Evolutionary conservation across 495 filamentous ascomycete genomes (phyloP).

Genomic region (Xylaria sp.): DNA sequence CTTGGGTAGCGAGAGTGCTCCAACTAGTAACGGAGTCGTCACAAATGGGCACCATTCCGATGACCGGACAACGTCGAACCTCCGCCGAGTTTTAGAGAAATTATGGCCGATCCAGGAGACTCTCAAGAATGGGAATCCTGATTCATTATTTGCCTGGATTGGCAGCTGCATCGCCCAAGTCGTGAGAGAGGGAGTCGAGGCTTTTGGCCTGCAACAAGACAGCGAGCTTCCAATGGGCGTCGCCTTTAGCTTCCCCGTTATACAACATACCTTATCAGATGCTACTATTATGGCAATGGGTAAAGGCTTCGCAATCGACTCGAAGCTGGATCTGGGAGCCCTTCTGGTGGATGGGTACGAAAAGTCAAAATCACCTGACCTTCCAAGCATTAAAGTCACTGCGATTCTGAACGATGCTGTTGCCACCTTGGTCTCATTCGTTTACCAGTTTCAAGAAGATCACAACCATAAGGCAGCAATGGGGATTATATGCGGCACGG

Average conservation of each 20-base stretch:
- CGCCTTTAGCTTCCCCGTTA: conserved; percentile 87
- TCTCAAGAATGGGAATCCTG: conserved; percentile 77
- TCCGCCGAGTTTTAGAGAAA: conserved; percentile 68
- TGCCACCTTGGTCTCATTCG: conserved; percentile 77
- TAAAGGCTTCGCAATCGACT: conserved; percentile 82
- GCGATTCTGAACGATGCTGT: conserved; percentile 86
- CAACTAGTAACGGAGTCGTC: conserved; percentile 28
- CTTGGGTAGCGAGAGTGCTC: conserved; percentile 51
- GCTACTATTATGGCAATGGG: conserved; percentile 87
- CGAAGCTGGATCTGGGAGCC: conserved; percentile 72
- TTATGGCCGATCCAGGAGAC: conserved; percentile 82
- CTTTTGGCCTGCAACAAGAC: conserved; percentile 38
- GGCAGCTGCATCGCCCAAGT: conserved; percentile 77
- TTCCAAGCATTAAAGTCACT: conserved; percentile 72
- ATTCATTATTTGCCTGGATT: conserved; percentile 81
- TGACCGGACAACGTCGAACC: conserved; percentile 46
- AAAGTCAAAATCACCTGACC: conserved; percentile 49
- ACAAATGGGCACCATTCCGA: conserved; percentile 5
- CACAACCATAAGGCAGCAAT: conserved; percentile 64
- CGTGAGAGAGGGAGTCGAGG: conserved; percentile 56
- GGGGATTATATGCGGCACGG: conserved; percentile 84
- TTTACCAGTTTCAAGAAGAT: conserved; percentile 63
- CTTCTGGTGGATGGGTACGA: conserved; percentile 75
- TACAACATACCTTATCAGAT: conserved; percentile 75
- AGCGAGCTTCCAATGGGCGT: conserved; percentile 74